These are phyloP conservation scores for Cryptococcus sp. DNA, from an alignment of 1,284 basidiomycete genomes.

Conservation along the genomic window DNA sequence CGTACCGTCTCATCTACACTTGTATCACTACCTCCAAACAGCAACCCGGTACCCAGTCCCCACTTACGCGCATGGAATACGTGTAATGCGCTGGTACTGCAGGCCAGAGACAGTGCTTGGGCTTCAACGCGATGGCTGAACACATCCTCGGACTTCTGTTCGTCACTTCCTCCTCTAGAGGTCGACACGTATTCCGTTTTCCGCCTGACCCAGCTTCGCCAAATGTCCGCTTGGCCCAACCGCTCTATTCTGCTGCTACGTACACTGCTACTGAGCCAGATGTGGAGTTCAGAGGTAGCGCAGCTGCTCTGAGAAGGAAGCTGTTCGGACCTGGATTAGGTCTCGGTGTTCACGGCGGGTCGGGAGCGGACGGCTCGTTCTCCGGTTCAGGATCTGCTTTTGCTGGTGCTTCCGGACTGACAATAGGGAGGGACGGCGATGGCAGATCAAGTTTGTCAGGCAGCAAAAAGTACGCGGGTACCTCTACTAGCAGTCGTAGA, in stretches of 20 bases:
- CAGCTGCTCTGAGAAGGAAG: neutral
- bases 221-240: conserved; percentile 42
- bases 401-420: too few relatives aligned
- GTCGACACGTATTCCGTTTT: conserved; percentile 46
- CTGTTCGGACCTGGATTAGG: neutral
- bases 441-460: neutral
- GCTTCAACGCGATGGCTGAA: conserved; percentile 37
- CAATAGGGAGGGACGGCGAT: too few relatives aligned
- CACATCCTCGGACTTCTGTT: conserved; percentile 51
- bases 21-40: too few relatives aligned
- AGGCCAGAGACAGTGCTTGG: too few relatives aligned
- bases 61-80: too few relatives aligned
- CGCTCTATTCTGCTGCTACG: conserved; percentile 44
- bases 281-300: conserved; percentile 24
- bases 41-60: too few relatives aligned
- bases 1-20: too few relatives aligned
- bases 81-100: too few relatives aligned
- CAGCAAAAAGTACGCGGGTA: neutral
- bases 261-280: conserved; percentile 44
- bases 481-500: neutral
- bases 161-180: conserved; percentile 43
- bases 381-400: neutral
- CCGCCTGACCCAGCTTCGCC: conserved; percentile 49
- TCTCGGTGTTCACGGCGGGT: neutral
- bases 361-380: conserved; percentile 3